Base-by-base conservation (phyloP, 1,284 basidiomycete species). In the Ustilago trichophora region DNA sequence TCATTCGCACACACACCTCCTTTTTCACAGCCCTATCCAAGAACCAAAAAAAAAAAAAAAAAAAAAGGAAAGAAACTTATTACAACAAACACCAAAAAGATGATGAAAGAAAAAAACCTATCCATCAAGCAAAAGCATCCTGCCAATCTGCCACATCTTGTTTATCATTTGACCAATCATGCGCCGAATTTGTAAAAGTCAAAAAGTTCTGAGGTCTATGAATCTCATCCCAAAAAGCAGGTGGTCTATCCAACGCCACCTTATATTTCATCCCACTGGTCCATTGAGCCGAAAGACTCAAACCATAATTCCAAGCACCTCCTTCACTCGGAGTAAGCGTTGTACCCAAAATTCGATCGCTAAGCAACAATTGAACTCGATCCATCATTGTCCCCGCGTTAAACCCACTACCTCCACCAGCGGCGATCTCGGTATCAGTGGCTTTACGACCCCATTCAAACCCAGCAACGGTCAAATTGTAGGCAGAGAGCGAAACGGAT, bases 401-500 rank as follows among this genome's bases (percentile, higher is more conserved):
- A 85, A 95, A 98, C 36, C 93, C 93, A 83, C 88, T 71, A 18
- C 88, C 73, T n/a, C 64, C 58, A 18, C 55, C 43, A 10, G 81
- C 53, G 40, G 74, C 85, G 73, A 92, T 90, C 73, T 92, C 92
- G 41, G 89, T 86, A n/a, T 90, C 90, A 37, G 87, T 90, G 9
- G 73, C 76, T 85, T 98, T 98, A 69, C 96, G 86, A 36, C 95
- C 95, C 95, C 95, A 98, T 81, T 99, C 96, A 82, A 98, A 98
- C 15, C 96, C 96, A 47, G 89, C 86, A 4, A 94, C 89, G 9
- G 90, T 90, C 47, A 98, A 84, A 32, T 88, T 91, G 84, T 98
- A 93, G 0, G 95, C 91, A 35, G 93, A 93, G 34, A 99, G 84
- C 24, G 93, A 96, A 31, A 98, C 92, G 2, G 93, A 97, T 60